phyloP scores from a whole-genome alignment of 345 rosid genomes.

The Leavenworthia alabamica region DNA sequence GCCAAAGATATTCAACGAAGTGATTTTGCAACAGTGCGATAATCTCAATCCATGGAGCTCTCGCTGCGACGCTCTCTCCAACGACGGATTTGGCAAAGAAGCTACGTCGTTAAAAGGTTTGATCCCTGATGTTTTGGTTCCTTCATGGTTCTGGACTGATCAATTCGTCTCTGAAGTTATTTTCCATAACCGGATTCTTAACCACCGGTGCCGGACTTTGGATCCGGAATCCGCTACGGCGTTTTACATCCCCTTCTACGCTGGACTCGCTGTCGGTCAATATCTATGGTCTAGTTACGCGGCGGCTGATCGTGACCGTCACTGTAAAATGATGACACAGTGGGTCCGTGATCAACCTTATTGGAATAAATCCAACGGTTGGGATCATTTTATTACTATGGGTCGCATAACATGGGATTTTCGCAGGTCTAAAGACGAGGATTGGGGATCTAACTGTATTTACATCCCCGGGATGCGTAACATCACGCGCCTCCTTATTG shows the following conservation, averaged over 20 bases:
- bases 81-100: constrained; percentile 63
- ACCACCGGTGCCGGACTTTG: constrained; percentile 62
- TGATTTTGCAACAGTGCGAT: constrained; percentile 55
- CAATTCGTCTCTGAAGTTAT: constrained; percentile 81
- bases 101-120: constrained; percentile 46
- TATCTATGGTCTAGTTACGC: constrained; percentile 55
- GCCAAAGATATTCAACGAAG: constrained; percentile 64
- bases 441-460: constrained; percentile 93
- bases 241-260: constrained; percentile 85
- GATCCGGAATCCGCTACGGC: constrained; percentile 69
- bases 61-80: constrained; percentile 59
- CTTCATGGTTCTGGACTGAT: constrained; percentile 92
- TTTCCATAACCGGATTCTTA: constrained; percentile 67
- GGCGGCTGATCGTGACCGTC: constrained; percentile 63
- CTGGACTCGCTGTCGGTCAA: constrained; percentile 89
- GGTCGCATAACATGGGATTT: constrained; percentile 99
- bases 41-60: constrained; percentile 87
- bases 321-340: constrained; percentile 54
- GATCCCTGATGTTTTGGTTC: constrained; percentile 54
- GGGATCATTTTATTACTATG: constrained; percentile 94
- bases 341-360: constrained; percentile 67
- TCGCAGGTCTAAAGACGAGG: constrained; percentile 59
- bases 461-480: constrained; percentile 75
- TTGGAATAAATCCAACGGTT: constrained; percentile 63
- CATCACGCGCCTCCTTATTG: constrained; percentile 87